phyloP scores from a whole-genome alignment of 106 monocot genomes.

The Dendrobium huoshanense region DNA sequence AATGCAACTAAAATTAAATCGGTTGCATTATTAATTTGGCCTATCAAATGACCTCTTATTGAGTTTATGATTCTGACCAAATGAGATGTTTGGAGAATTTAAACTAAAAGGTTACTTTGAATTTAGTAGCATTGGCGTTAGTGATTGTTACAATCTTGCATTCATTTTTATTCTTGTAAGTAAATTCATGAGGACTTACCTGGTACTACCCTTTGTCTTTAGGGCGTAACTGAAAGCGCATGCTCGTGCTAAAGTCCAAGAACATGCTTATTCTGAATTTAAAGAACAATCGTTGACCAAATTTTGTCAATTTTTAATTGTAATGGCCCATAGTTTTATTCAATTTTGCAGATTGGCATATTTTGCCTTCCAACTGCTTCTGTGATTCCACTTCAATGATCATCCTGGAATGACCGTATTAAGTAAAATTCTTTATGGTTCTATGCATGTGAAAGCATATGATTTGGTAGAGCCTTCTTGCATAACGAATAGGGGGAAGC shows the following conservation, averaged over 20 bases:
- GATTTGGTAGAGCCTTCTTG: constrained; percentile 79
- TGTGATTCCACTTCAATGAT: constrained; percentile 95
- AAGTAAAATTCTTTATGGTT: constrained; percentile 95
- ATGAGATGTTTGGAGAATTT: neutral
- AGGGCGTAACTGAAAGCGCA: neutral
- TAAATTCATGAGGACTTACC: neutral
- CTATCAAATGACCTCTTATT: neutral
- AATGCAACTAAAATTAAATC: no score
- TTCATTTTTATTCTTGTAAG: neutral
- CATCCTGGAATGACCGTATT: constrained; percentile 97
- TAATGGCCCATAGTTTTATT: neutral
- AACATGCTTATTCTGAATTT: neutral
- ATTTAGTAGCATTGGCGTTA: neutral
- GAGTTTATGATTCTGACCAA: neutral
- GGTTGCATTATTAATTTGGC: neutral
- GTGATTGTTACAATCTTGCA: neutral
- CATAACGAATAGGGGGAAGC: constrained; percentile 21
- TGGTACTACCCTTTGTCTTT: neutral
- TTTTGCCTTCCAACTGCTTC: constrained; percentile 95
- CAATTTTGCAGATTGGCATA: constrained; percentile 19
- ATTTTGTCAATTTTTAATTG: neutral
- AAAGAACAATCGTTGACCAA: neutral
- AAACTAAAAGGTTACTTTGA: neutral
- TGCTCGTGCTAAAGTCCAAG: neutral
- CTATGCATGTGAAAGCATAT: constrained; percentile 96